Evolutionary conservation across 2,329 filamentous ascomycete species (phyloP), one percentile per base, ranked within the genome.

Genomic region (Alternaria infectoria): DNA sequence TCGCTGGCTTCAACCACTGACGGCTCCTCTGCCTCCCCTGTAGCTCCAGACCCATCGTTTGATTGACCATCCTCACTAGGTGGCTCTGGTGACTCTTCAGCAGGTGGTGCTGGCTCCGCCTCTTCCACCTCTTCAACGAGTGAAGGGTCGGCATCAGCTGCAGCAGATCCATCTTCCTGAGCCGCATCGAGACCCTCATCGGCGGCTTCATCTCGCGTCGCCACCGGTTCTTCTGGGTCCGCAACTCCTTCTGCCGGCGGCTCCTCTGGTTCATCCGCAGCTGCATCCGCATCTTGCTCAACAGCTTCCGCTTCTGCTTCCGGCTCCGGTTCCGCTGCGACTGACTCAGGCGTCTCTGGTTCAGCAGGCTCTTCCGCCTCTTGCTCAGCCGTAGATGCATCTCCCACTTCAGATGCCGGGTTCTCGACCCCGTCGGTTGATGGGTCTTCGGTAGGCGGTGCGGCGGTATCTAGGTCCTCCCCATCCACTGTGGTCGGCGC

Each of bases 331-430:
- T 65, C 56, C 9, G 36, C n/a, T 28, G 23, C 23, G 13, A 51
- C 30, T 32, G 45, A 28, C 32, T 11, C 59, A 15, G 64, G 13
- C 17, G 30, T 23, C 6, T 56, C 51, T 17, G 49, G 21, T 46
- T 67, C 66, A 13, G 57, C 54, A 23, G 57, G 6, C 15, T 54
- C 19, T 40, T 58, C 50, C n/a, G 7, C 12, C 11, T 55, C 61
- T 51, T n/a, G 15, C 21, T n/a, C 56, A 44, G 23, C 23, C 26
- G 19, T 5, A 23, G 36, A 23, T 26, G 28, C 57, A 19, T 45
- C 47, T 30, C 52, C 54, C n/a, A 49, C 32, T 19, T 57, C 64
- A 6, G 60, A 11, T 13, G 32, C 47, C 17, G 40, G 23, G 26
- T 56, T 10, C 12, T 54, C 55, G 7, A 19, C 25, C 6, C 62